Conservation (phyloP, 108 stramenopile species). For the Licmophora abbreviata region DNA sequence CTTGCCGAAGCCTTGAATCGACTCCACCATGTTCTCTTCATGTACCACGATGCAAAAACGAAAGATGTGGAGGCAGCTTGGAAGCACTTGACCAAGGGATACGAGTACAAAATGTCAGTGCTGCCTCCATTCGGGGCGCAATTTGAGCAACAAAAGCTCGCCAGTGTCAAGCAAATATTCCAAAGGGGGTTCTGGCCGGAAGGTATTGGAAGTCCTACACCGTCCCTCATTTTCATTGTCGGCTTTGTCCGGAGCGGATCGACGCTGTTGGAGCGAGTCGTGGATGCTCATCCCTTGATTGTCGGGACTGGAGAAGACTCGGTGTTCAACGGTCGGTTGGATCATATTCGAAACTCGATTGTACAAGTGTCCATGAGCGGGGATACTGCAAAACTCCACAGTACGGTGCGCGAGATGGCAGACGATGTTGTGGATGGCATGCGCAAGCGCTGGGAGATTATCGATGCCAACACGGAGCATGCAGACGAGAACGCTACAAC, state of each 20-base stretch:
- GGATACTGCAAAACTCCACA: slow-evolving; percentile 15
- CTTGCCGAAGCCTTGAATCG: slow-evolving; percentile 46
- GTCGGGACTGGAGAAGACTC: slow-evolving; percentile 86
- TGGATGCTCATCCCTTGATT: slow-evolving; percentile 78
- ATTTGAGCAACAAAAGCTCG: slow-evolving; percentile 43
- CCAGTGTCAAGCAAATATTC: slow-evolving; percentile 57
- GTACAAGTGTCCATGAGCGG: slow-evolving; percentile 45
- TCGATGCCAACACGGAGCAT: slow-evolving; percentile 30
- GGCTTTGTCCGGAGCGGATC: slow-evolving; percentile 83
- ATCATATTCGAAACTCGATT: slow-evolving; percentile 60
- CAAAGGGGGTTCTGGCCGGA: slow-evolving; percentile 51
- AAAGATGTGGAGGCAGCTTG: slow-evolving; percentile 55
- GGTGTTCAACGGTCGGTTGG: slow-evolving; percentile 76
- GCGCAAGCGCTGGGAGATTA: slow-evolving; percentile 49
- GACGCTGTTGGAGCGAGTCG: slow-evolving; percentile 75
- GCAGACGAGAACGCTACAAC: slow-evolving; percentile 14
- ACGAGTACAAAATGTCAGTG: slow-evolving; percentile 56
- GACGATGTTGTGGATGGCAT: slow-evolving; percentile 60
- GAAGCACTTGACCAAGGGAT: slow-evolving; percentile 44
- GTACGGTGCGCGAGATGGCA: slow-evolving; percentile 43
- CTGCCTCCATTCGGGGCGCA: slow-evolving; percentile 44
- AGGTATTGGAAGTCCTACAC: slow-evolving; percentile 45
- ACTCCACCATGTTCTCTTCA: slow-evolving; percentile 64
- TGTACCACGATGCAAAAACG: slow-evolving; percentile 74
- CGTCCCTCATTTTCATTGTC: slow-evolving; percentile 77